Conservation (phyloP, 202 grass and related monocot genomes). For the Carex sylvatica region DNA sequence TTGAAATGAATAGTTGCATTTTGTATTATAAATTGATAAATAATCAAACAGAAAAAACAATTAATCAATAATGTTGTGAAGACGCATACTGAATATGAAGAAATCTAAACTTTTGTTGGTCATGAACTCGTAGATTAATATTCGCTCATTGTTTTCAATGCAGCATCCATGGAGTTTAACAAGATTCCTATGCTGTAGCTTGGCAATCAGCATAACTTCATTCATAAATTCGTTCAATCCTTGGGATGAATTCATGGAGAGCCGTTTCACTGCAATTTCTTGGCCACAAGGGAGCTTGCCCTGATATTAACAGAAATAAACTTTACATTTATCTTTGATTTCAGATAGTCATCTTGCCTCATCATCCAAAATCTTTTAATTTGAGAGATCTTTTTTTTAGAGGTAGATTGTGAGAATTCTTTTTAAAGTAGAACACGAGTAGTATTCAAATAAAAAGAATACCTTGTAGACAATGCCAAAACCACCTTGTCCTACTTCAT, state of each 20-base stretch:
- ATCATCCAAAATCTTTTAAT: too few relatives aligned
- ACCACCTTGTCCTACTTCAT: constrained; percentile 68
- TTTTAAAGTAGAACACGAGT: constrained; percentile 15
- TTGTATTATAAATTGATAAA: neutral
- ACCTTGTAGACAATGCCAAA: constrained; percentile 78
- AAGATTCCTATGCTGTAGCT: constrained; percentile 69
- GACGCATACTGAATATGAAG: constrained; percentile 57
- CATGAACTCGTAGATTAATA: constrained; percentile 65
- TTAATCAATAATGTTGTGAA: neutral
- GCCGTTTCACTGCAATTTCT: constrained; percentile 53
- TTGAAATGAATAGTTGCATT: neutral
- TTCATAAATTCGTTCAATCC: constrained; percentile 63
- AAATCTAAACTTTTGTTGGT: constrained; percentile 70
- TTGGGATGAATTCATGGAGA: constrained; percentile 56
- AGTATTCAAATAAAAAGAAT: constrained; percentile 1
- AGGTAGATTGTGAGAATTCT: constrained; percentile 35
- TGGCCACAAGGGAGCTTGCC: constrained; percentile 32
- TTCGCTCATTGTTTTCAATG: constrained; percentile 48
- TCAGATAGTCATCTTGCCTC: constrained; percentile 20
- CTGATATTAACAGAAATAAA: constrained; percentile 15
- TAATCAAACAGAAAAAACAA: neutral
- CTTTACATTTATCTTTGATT: constrained; percentile 26
- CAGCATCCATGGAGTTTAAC: constrained; percentile 62
- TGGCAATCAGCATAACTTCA: constrained; percentile 50
- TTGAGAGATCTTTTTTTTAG: neutral